Evolutionary conservation across 257 asterid species (phyloP).

Genomic region (Avicennia marina): DNA sequence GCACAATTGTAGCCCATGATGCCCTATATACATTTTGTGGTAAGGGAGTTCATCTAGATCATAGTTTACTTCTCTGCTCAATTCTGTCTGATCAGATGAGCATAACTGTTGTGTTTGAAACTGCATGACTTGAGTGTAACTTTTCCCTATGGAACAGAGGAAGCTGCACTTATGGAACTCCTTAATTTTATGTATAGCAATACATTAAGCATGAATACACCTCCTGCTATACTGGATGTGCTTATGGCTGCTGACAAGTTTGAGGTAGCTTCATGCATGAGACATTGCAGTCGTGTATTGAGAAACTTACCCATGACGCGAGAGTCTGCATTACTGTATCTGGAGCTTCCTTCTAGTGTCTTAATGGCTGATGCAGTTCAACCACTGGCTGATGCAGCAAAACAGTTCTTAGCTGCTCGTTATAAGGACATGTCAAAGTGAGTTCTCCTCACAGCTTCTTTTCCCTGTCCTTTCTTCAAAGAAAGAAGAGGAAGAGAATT

Average conservation of each 20-base stretch:
- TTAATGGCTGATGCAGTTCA: slow-evolving; percentile 94
- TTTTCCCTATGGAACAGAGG: slow-evolving; percentile 64
- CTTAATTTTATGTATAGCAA: slow-evolving; percentile 90
- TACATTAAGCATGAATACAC: slow-evolving; percentile 54
- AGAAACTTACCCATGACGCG: slow-evolving; percentile 85
- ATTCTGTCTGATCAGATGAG: too few relatives aligned
- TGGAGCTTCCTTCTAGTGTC: slow-evolving; percentile 85
- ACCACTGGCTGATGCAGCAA: slow-evolving; percentile 93
- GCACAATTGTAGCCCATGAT: too few relatives aligned
- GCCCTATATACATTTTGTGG: too few relatives aligned
- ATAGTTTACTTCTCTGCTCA: too few relatives aligned
- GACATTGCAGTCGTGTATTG: slow-evolving; percentile 77
- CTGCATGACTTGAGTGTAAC: too few relatives aligned
- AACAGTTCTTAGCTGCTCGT: slow-evolving; percentile 67
- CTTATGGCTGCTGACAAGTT: slow-evolving; percentile 99
- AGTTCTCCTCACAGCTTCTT: slow-evolving; percentile 17
- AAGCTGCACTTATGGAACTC: slow-evolving; percentile 96
- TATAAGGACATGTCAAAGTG: slow-evolving; percentile 82
- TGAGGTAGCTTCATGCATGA: slow-evolving; percentile 97
- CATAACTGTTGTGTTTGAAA: too few relatives aligned
- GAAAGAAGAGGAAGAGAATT: not conserved
- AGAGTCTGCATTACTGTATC: slow-evolving; percentile 79
- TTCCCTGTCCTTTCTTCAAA: not conserved
- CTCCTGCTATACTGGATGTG: slow-evolving; percentile 79
- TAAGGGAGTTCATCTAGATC: too few relatives aligned